Evolutionary conservation across 305 asterid genomes (phyloP), one percentile per base, ranked within the genome.

Genomic region (Fraxinus greggii): DNA sequence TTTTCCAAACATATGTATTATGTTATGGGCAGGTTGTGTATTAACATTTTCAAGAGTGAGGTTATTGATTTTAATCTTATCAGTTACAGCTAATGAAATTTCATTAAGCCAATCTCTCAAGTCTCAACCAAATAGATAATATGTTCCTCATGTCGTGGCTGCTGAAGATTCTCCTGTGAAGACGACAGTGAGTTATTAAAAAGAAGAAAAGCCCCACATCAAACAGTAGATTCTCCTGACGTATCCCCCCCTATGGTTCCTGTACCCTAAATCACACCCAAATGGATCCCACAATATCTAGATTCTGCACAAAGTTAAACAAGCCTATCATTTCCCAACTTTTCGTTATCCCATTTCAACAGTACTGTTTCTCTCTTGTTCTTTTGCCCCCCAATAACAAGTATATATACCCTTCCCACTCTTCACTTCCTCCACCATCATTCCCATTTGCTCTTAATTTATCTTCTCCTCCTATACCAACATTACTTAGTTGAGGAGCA

Each of bases 201-300:
- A 78, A 72, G 5, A 1, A 59, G 75, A 13, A 36, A 40, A 42
- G 36, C 72, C 76, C 76, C 76, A 70, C 76, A 17, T 83, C 65
- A 75, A 31, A 17, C 75, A 73, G 28, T 17, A 85, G 88, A 88
- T 86, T 86, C 90, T 80, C 82, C 78, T 56, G 4, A 67, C 9
- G 38, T 1, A 28, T 15, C 78, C 74, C 75, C 81, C 84, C 56
- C 24, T 26, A 21, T 17, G 70, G 73, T 86, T 88, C 82, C 75
- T 86, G 88, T 73, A 81, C 79, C 88, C 86, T 78, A 84, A 75
- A 81, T 83, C 72, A 84, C 86, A 80, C 48, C 84, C 83, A 38
- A 65, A 70, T 70, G 83, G 89, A 74, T 85, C 92, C 91, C 90
- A 88, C 88, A 85, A 88, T 89, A 89, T 90, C 91, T 86, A 83